These are phyloP conservation scores for Fonsecaea erecta DNA, from an alignment of 2,329 filamentous ascomycete genomes.

Conservation along the genomic window DNA sequence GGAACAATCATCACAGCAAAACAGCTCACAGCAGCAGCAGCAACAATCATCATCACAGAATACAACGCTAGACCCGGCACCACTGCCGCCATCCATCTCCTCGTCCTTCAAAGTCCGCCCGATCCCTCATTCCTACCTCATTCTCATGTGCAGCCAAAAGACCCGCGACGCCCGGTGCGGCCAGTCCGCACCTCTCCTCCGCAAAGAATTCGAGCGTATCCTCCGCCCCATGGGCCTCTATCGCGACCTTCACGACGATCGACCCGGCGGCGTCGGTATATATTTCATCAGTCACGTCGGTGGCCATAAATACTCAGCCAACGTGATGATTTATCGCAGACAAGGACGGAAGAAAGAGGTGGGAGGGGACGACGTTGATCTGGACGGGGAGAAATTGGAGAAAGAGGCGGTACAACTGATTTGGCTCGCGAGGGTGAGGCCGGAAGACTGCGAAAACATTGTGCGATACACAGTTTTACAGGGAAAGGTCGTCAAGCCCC, in stretches of 20 bases:
- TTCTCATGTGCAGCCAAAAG: constrained; percentile 86
- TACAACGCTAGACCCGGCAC: constrained; percentile 18
- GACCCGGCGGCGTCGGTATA: constrained; percentile 89
- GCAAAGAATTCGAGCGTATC: constrained; percentile 86
- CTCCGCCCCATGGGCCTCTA: constrained; percentile 82
- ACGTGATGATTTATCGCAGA: constrained; percentile 86
- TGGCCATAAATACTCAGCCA: constrained; percentile 94
- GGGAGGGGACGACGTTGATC: constrained; percentile 39
- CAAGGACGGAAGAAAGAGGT: constrained; percentile 47
- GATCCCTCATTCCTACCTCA: constrained; percentile 78
- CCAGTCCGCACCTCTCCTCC: constrained; percentile 87
- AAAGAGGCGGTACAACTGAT: constrained; percentile 81
- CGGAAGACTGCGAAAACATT: constrained; percentile 92
- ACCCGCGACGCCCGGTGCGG: constrained; percentile 90
- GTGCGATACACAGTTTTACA: constrained; percentile 86
- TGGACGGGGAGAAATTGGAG: constrained; percentile 28
- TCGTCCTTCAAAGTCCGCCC: constrained; percentile 51
- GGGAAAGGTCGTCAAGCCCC: constrained; percentile 92
- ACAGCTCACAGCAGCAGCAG: constrained; percentile 4
- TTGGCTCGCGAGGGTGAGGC: constrained; percentile 82
- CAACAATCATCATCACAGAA: constrained; percentile 1
- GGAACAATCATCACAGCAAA: constrained; percentile 19
- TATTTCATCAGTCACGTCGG: constrained; percentile 90
- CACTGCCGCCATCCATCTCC: constrained; percentile 18
- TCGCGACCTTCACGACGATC: constrained; percentile 83